These are phyloP conservation scores for Saturnispora ahearnii DNA, from an alignment of 805 yeast genomes.

Conservation along the genomic window DNA sequence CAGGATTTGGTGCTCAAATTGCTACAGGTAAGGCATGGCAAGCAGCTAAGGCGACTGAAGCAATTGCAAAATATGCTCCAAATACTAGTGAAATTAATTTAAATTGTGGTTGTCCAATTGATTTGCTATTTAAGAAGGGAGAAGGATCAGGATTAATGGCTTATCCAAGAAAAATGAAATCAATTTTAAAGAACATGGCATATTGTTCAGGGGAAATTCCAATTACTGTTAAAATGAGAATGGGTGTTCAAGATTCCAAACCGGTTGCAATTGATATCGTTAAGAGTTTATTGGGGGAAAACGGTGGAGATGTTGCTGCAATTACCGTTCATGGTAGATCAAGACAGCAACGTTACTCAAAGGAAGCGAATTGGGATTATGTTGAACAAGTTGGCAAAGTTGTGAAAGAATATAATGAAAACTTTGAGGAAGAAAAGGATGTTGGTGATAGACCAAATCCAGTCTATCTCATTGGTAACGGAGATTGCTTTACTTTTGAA, in stretches of 20 bases:
- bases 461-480: constrained; percentile 87
- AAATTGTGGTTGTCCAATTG: constrained; percentile 97
- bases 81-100: constrained; percentile 76
- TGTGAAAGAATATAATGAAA: constrained; percentile 50
- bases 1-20: constrained; percentile 89
- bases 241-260: constrained; percentile 77
- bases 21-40: constrained; percentile 92
- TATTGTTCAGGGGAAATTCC: constrained; percentile 86
- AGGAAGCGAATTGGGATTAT: constrained; percentile 89
- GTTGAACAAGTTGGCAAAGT: constrained; percentile 62
- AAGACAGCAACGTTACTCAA: constrained; percentile 89
- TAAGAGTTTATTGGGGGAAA: constrained; percentile 57
- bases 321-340: constrained; percentile 94
- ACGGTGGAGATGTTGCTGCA: constrained; percentile 66
- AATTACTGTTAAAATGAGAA: constrained; percentile 83
- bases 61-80: constrained; percentile 44
- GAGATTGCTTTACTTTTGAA: constrained; percentile 78
- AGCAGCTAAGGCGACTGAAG: constrained; percentile 87
- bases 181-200: constrained; percentile 82
- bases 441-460: constrained; percentile 42
- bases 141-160: constrained; percentile 93
- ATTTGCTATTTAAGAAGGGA: constrained; percentile 85
- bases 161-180: constrained; percentile 69
- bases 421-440: constrained; percentile 52
- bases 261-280: constrained; percentile 83